phyloP scores from a whole-genome alignment of 208 protist genomes.

The Crithidia thermophila region DNA sequence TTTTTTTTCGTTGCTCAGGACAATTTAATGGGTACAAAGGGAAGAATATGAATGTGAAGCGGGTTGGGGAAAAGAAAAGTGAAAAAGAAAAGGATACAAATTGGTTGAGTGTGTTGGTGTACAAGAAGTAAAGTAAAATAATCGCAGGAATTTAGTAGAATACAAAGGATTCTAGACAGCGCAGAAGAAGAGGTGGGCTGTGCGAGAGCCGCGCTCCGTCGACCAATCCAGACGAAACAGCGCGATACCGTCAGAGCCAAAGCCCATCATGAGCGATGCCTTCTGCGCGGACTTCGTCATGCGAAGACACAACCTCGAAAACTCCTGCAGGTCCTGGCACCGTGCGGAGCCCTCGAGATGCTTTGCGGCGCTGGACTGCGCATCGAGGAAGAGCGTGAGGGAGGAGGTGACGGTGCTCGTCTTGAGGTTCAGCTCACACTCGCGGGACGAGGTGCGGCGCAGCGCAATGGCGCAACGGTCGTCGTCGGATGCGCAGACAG shows the following conservation, averaged over 20 bases:
- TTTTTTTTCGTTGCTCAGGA: no score
- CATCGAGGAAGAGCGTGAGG: conserved; percentile 25
- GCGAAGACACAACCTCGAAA: conserved; percentile 43
- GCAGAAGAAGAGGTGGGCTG: conserved; percentile 65
- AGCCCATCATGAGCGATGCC: conserved; percentile 45
- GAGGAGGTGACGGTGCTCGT: conserved; percentile 44
- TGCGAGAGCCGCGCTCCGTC: conserved; percentile 26
- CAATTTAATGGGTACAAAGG: no score
- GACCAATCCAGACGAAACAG: conserved; percentile 62
- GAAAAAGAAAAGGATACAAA: no score
- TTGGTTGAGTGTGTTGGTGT: no score
- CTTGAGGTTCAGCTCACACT: conserved; percentile 31
- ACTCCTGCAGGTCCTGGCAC: conserved; percentile 54
- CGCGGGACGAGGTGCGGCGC: conserved; percentile 31
- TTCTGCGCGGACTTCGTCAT: conserved; percentile 8
- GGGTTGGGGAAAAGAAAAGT: no score
- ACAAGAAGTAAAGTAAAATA: neutral
- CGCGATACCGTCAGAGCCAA: conserved; percentile 46
- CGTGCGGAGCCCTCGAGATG: conserved; percentile 43
- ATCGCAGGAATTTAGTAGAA: neutral
- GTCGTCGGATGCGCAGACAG: conserved; percentile 44
- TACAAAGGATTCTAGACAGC: conserved; percentile 19
- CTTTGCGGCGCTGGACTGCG: conserved; percentile 14
- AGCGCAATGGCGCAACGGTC: conserved; percentile 47
- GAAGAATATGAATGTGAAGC: no score